Conservation (phyloP, 176 grass and related monocot genomes). For the Rhynchospora breviuscula region DNA sequence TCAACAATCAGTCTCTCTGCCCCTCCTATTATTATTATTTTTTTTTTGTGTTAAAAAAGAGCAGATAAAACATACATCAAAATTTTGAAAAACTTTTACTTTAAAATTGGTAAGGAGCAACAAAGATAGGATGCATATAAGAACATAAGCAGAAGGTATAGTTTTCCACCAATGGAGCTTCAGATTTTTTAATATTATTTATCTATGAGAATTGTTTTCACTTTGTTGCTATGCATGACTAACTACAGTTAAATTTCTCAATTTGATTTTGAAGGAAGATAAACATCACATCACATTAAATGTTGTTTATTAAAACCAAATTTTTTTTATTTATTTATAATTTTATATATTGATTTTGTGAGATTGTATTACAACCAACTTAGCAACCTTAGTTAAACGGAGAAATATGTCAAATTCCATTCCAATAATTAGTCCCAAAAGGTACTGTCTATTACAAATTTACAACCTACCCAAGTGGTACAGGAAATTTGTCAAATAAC, state of each 20-base stretch:
- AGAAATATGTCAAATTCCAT: no score
- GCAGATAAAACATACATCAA: background rate
- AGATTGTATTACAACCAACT: no score
- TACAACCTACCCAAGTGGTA: no score
- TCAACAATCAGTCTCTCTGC: constrained; percentile 95
- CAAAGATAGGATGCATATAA: background rate
- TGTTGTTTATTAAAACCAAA: no score
- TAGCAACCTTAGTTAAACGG: no score
- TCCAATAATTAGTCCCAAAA: background rate
- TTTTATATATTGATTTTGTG: no score
- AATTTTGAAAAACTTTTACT: background rate
- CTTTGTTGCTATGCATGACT: no score
- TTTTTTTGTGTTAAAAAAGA: no score
- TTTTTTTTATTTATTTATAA: no score
- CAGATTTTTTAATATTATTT: background rate
- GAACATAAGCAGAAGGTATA: background rate
- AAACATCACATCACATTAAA: background rate
- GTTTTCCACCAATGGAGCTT: background rate
- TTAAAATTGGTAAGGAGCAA: background rate
- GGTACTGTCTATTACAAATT: background rate
- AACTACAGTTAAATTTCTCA: background rate
- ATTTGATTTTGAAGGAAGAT: background rate
- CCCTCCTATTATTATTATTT: constrained; percentile 43
- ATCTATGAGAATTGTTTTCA: background rate
- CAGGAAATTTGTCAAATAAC: background rate